Base-by-base conservation (phyloP, 768 basidiomycete species). In the Amanita pallidorosea region DNA sequence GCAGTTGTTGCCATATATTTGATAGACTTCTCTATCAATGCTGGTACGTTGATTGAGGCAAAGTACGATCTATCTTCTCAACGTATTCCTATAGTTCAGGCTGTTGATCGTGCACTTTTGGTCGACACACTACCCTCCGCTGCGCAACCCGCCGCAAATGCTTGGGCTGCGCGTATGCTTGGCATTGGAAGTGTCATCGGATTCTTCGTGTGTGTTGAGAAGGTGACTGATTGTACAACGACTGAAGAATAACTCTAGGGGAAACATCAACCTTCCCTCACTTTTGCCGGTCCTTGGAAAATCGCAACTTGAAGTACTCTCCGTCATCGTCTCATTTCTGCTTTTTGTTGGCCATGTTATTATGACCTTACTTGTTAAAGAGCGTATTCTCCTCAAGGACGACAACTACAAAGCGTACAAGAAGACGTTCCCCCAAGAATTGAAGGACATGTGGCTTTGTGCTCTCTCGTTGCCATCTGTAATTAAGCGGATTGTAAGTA, bases 121-220 rank as follows among this genome's bases (percentile, higher is more conserved):
- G 89, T 98, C 0, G 94, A 98, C 61, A 86, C 77, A 0, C 65
- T 95, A 4, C 84, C 91, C 0, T 69, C 85, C 0, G 62, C 75
- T 1, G 71, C 79, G 22, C 94, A 98, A 63, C 81, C 92, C 5
- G 70, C 76, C 7, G 93, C 88, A 1, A 96, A 94, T 61, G 94
- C 94, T 0, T 98, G 94, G 94, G 94, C 91, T 0, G 90, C 88
- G 0, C 71, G 86, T n/a, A 94, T 96, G 90, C 68, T 87, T 41
- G 89, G 88, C 1, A 59, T 93, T 23, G 94, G 94, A 9, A 82
- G 87, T 50, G 83, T 95, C 0, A 70, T 81, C 2, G 93, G 92
- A 0, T 95, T 93, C 64, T 95, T 88, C 60, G 73, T 89, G 92
- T 93, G 57, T 57, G 88, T 72, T 47, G 22, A 8, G 27, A 22